Conservation (phyloP, 345 rosid species). For the Murraya paniculata region DNA sequence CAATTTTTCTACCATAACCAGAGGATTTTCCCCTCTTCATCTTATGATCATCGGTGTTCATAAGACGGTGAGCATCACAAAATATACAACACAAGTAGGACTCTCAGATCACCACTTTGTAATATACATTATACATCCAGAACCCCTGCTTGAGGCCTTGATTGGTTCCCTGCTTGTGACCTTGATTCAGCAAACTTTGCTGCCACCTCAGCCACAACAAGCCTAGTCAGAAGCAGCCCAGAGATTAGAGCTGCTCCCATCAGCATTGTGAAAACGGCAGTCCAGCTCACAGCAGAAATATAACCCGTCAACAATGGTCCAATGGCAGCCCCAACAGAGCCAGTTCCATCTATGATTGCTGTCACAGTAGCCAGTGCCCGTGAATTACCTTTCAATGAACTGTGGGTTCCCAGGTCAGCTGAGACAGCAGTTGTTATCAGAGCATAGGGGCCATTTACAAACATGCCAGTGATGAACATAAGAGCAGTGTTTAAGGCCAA, state of each 20-base stretch:
- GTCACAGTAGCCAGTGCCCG: slow-evolving; percentile 95
- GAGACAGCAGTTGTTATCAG: slow-evolving; percentile 97
- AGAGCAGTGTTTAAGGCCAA: slow-evolving; percentile 54
- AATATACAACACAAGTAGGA: not conserved
- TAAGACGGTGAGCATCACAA: slow-evolving; percentile 10
- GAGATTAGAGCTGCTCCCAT: slow-evolving; percentile 87
- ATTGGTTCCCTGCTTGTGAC: slow-evolving; percentile 17
- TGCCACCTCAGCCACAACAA: slow-evolving; percentile 73
- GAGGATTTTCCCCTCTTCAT: slow-evolving; percentile 23
- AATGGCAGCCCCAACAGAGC: slow-evolving; percentile 93
- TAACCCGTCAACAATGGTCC: slow-evolving; percentile 94
- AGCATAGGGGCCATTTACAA: slow-evolving; percentile 94
- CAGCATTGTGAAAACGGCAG: slow-evolving; percentile 81
- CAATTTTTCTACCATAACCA: not conserved
- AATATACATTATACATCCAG: slow-evolving; percentile 20
- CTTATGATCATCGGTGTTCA: not conserved
- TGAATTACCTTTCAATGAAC: slow-evolving; percentile 81
- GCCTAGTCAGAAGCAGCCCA: slow-evolving; percentile 72
- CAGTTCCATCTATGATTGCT: slow-evolving; percentile 95
- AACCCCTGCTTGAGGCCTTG: slow-evolving; percentile 23
- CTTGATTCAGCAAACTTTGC: slow-evolving; percentile 57
- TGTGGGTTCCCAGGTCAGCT: slow-evolving; percentile 93
- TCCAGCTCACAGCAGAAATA: slow-evolving; percentile 86
- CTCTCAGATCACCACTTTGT: not conserved
- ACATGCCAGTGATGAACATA: slow-evolving; percentile 80